A percentile compares a stretch with the other conserved stretches of the same genome.
Evolutionary conservation across 768 basidiomycete species (phyloP).

Genomic region (Termitomyces sp.): DNA sequence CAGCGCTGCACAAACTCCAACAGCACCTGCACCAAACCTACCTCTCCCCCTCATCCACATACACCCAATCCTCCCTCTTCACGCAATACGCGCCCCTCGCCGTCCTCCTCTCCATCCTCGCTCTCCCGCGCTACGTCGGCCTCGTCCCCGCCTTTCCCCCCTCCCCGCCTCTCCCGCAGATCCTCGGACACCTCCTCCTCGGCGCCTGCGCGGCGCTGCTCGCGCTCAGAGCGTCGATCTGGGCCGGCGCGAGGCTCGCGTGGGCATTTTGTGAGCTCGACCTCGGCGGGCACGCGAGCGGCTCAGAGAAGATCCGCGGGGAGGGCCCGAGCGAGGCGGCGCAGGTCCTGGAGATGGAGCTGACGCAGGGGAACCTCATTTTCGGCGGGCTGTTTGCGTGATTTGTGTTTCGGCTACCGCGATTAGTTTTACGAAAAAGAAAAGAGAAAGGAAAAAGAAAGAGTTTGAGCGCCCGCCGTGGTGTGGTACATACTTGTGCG

Average conservation of each 20-base stretch:
- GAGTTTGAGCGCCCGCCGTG: too few species aligned
- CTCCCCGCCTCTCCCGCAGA: background rate
- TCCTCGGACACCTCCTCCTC: background rate
- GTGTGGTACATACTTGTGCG: too few species aligned
- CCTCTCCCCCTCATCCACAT: background rate
- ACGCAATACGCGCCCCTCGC: constrained; percentile 8
- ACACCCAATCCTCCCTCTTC: constrained; percentile 9
- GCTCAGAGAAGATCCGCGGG: background rate
- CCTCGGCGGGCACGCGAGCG: background rate
- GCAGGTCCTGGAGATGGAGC: background rate
- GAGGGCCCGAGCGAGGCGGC: background rate
- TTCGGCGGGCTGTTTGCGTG: background rate
- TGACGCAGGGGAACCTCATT: constrained; percentile 7
- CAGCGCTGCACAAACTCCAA: constrained; percentile 7
- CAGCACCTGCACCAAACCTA: background rate
- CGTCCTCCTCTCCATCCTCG: constrained; percentile 7
- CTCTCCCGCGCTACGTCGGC: constrained; percentile 4
- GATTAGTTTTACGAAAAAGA: too few species aligned
- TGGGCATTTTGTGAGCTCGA: constrained; percentile 12
- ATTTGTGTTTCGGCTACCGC: background rate
- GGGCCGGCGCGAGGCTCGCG: constrained; percentile 6
- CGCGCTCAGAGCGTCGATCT: constrained; percentile 2
- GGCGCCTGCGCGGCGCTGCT: background rate
- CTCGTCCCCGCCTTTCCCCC: background rate
- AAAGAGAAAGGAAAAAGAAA: too few species aligned